Base-by-base conservation (phyloP, 1,284 basidiomycete species). In the Hemileia vastatrix region DNA sequence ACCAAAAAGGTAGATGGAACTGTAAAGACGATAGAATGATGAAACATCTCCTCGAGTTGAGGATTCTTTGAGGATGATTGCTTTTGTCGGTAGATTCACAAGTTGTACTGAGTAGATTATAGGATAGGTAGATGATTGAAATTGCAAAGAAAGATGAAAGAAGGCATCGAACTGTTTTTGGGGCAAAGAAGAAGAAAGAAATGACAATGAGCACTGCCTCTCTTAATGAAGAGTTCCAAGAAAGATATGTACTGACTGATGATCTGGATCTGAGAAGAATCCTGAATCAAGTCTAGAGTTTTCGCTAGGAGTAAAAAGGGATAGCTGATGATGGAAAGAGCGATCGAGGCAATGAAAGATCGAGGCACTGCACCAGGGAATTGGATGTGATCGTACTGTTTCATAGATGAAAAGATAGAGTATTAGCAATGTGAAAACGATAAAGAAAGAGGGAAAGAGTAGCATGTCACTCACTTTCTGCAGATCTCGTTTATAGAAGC, bases 1-100 rank as follows among this genome's bases (percentile, higher is more conserved):
- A 87, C 86, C 91, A 98, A 76, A 91, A 99, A 3, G 86, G 84
- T 9, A 92, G 76, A 75, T 97, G 94, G 73, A 96, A 97, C 74
- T 95, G 91, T 0, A 83, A 83, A 64, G 84, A 81, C 1, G 85
- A 84, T 21, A 95, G 72, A 0, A 90, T 63, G 1, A 83, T n/a
- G 75, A 72, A 86, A 91, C 68, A 84, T 81, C 6, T 81, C 71
- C 3, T 84, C 78, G 0, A 84, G 81, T 2, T 76, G 72, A 2
- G n/a, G n/a, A n/a, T n/a, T n/a, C n/a, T n/a, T n/a, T n/a, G n/a
- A n/a, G n/a, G n/a, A n/a, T n/a, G n/a, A n/a, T n/a, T n/a, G n/a
- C n/a, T n/a, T n/a, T n/a, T n/a, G n/a, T 77, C 75, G 5, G 87
- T 87, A 68, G 85, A 92, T 11, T 85, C 81, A 6, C 77, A 78